These are phyloP conservation scores for Stylonectria norvegica DNA, from an alignment of 2,329 filamentous ascomycete species.

Conservation along the genomic window DNA sequence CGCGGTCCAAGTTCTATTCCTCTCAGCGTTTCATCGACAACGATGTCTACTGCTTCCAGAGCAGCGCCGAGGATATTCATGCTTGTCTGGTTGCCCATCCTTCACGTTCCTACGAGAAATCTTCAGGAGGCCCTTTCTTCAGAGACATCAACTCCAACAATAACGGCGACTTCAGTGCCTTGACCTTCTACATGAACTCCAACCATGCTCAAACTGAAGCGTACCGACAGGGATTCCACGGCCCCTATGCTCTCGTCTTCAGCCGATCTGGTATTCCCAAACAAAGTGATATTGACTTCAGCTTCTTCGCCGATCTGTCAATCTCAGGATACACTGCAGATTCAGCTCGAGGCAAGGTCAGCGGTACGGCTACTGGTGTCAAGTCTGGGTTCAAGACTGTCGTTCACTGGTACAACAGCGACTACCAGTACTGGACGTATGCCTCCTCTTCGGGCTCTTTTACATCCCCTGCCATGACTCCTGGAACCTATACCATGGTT, in stretches of 20 bases:
- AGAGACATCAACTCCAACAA: constrained; percentile 65
- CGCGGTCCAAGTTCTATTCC: constrained; percentile 68
- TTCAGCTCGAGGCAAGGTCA: constrained; percentile 55
- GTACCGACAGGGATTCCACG: constrained; percentile 61
- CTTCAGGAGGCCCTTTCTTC: constrained; percentile 65
- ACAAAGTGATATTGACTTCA: constrained; percentile 46
- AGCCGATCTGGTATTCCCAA: constrained; percentile 54
- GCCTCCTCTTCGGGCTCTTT: constrained; percentile 53
- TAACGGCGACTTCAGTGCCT: constrained; percentile 51
- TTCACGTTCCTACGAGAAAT: constrained; percentile 51
- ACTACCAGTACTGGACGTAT: constrained; percentile 63
- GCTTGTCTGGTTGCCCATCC: constrained; percentile 56
- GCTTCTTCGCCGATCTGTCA: constrained; percentile 57
- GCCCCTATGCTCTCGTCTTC: constrained; percentile 62
- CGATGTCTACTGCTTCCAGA: constrained; percentile 58
- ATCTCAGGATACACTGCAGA: constrained; percentile 57
- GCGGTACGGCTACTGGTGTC: constrained; percentile 58
- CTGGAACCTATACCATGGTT: constrained; percentile 66
- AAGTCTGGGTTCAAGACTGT: constrained; percentile 50
- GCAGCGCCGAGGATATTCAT: constrained; percentile 44
- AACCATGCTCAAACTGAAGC: constrained; percentile 60
- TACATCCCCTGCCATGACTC: constrained; percentile 63
- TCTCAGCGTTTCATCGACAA: constrained; percentile 69
- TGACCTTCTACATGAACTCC: constrained; percentile 69
- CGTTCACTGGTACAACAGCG: constrained; percentile 62